A percentile compares a stretch with the other conserved stretches of the same genome.
Evolutionary conservation across 106 monocot species (phyloP).

Genomic region (Dendrobium nobile): DNA sequence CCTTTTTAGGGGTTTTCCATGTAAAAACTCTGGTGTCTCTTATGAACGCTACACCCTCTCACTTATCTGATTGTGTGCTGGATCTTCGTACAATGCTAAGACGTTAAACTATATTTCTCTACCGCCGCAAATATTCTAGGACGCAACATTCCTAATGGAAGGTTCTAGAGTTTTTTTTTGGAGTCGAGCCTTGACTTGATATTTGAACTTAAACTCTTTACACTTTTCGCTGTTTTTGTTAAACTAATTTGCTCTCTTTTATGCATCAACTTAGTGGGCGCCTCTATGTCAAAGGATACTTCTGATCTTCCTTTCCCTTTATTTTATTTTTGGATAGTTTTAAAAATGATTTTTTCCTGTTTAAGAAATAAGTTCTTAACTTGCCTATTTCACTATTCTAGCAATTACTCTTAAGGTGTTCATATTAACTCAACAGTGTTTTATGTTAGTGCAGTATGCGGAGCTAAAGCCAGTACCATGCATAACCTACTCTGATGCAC

Average conservation of each 20-base stretch:
- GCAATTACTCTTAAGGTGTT: not conserved
- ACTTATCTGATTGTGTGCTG: too few species aligned
- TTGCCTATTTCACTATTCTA: not conserved
- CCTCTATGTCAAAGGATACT: not conserved
- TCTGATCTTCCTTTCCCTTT: not conserved
- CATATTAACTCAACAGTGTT: not conserved
- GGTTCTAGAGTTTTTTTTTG: not conserved
- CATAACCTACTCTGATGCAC: conserved; percentile 79
- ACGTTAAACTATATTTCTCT: too few species aligned
- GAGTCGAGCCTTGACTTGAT: not conserved
- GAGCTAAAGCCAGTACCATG: conserved; percentile 97
- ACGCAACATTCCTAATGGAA: not conserved
- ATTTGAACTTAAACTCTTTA: not conserved
- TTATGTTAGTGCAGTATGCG: conserved; percentile 66
- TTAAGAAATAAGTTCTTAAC: not conserved
- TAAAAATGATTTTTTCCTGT: not conserved
- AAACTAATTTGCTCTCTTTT: not conserved
- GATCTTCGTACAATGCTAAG: too few species aligned
- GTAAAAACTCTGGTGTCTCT: too few species aligned
- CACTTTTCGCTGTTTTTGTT: not conserved
- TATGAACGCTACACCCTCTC: too few species aligned
- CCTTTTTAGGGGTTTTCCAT: too few species aligned
- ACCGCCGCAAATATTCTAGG: too few species aligned
- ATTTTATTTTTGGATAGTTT: not conserved
- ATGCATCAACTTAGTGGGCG: not conserved